These are phyloP conservation scores for Ophiostoma pallidulum DNA, from an alignment of 2,329 filamentous ascomycete genomes.

Conservation along the genomic window DNA sequence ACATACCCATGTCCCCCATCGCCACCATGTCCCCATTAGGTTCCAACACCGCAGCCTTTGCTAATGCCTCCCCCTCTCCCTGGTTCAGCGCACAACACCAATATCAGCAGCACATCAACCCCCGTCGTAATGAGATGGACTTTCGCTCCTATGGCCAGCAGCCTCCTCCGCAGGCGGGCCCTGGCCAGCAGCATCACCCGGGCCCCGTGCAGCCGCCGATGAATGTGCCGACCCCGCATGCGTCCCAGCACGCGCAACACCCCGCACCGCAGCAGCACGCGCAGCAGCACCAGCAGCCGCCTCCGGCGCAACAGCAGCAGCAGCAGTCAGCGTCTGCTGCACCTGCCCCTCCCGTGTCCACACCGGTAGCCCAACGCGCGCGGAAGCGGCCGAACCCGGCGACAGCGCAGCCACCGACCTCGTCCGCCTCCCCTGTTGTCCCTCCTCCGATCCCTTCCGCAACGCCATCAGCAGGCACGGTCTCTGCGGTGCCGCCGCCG, in stretches of 20 bases:
- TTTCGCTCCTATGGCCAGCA: slow-evolving; percentile 19
- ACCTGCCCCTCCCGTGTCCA: slow-evolving; percentile 19
- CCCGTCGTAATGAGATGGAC: slow-evolving; percentile 22
- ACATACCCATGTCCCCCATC: neutral
- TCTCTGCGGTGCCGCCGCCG: slow-evolving; percentile 24
- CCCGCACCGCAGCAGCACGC: slow-evolving; percentile 27
- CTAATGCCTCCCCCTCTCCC: slow-evolving; percentile 27
- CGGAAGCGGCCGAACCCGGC: slow-evolving; percentile 32
- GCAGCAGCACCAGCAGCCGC: slow-evolving; percentile 16
- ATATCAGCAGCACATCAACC: slow-evolving; percentile 37
- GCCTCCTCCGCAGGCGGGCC: slow-evolving; percentile 22
- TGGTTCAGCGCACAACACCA: slow-evolving; percentile 34
- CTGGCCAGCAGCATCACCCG: slow-evolving; percentile 23
- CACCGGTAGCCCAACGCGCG: slow-evolving; percentile 25
- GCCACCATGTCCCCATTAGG: neutral
- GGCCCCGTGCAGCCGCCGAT: slow-evolving; percentile 29
- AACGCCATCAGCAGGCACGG: slow-evolving; percentile 23
- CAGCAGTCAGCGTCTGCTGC: slow-evolving; percentile 14
- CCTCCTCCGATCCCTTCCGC: slow-evolving; percentile 18
- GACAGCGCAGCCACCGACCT: slow-evolving; percentile 17
- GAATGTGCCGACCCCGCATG: slow-evolving; percentile 26
- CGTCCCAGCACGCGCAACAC: slow-evolving; percentile 28
- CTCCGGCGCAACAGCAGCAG: slow-evolving; percentile 19
- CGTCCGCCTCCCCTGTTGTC: slow-evolving; percentile 17
- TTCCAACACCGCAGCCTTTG: slow-evolving; percentile 15